Evolutionary conservation across 2,329 filamentous ascomycete species (phyloP), one percentile per base, ranked within the genome.

Genomic region (Fusarium zealandicum): DNA sequence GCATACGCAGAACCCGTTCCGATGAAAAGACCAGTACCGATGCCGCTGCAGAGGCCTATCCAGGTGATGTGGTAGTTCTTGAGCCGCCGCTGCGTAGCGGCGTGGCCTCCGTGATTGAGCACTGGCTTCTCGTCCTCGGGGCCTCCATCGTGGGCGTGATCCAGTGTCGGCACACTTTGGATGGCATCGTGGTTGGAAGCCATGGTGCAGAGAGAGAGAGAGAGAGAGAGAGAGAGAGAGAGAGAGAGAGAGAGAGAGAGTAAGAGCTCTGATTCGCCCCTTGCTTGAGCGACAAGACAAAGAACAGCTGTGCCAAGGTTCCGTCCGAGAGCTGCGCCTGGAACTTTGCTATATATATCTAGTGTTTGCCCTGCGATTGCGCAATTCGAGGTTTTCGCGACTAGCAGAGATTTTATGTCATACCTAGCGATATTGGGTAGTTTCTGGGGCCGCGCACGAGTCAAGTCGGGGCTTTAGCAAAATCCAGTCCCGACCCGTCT

Each of bases 11-110:
- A 61, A n/a, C 64, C 64, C 2, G 62, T 57, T 25, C 64, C 64
- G 5, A 67, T 61, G 14, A 67, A 67, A 11, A 67, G 4, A 13
- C 64, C 64, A 0, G 64, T 67, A 16, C 64, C 64, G 0, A 67
- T 67, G 7, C 61, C 64, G 42, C 61, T 61, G 28, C 61, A 61
- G 13, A 67, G 59, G 17, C 64, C 62, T 6, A 67, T 67, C 61
- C 65, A 67, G 0, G 64, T 67, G 18, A 67, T 58, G 11, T 67
- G 64, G 11, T 66, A 66, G 2, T 51, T 53, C 5, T 66, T 64
- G 25, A 66, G 31, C 1, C 63, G 49, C 32, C 64, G 49, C 14
- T 66, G 64, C 0, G 64, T 66, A 27, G 64, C 51, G 0, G 59
- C 64, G 11, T 66, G 63, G 0, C 64, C 64, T 4, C 64, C 64